Conservation (phyloP, 139 green algal genomes). For the Coelastrella sp. region DNA sequence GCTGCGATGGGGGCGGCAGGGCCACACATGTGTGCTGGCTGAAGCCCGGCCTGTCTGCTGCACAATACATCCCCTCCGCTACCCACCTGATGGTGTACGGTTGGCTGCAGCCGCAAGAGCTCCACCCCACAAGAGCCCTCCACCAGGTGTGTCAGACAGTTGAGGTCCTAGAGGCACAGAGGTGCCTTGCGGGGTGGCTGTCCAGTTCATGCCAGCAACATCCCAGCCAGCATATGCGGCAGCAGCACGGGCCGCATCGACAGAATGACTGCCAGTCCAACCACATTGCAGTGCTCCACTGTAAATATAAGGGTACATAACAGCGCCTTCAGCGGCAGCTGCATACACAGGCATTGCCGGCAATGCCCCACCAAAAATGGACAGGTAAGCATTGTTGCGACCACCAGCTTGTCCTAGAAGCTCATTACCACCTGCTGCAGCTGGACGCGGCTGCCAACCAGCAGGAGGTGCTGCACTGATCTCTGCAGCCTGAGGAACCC, state of each 20-base stretch:
- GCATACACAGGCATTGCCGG: too few relatives aligned
- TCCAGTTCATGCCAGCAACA: neutral
- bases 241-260: too few relatives aligned
- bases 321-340: too few relatives aligned
- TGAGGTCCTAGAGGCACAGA: neutral
- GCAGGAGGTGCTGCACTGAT: too few relatives aligned
- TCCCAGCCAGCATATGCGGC: neutral
- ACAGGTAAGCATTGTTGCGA: too few relatives aligned
- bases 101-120: neutral
- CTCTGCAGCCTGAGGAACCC: too few relatives aligned
- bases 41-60: neutral
- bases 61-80: neutral
- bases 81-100: neutral
- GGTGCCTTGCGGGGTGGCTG: neutral
- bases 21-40: neutral
- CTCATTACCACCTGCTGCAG: too few relatives aligned
- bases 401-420: too few relatives aligned
- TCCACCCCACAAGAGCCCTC: neutral
- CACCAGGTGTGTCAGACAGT: neutral
- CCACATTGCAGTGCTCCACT: neutral
- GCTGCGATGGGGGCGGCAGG: too few relatives aligned
- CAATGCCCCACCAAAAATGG: too few relatives aligned
- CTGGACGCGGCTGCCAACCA: too few relatives aligned
- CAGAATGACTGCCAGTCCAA: neutral
- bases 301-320: neutral